Base-by-base conservation (phyloP, 495 filamentous ascomycete species). In the Letharia lupina region DNA sequence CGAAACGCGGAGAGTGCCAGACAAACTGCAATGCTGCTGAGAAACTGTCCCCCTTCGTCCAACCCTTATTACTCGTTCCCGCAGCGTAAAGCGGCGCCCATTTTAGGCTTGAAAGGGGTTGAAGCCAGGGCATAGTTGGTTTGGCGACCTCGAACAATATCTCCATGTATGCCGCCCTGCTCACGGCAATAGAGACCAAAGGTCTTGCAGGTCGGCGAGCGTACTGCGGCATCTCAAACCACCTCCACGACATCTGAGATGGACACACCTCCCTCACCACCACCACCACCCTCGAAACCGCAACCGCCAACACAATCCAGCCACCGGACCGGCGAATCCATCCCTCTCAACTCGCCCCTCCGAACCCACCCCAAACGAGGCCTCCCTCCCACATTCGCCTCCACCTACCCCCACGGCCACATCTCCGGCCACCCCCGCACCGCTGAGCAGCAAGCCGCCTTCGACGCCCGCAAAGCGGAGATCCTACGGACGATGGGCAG, bases 381-480 rank as follows among this genome's bases (percentile, higher is more conserved):
- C 65, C 68, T 70, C 10, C 68, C 68, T 2, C 58, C 65, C 40
- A 58, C 42, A 9, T 48, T 70, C 56, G 42, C 68, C 62, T 65
- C 68, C 58, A 64, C 68, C 20, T 65, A 61, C 58, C 65, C 65
- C 12, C 68, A 70, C 44, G 68, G 68, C 62, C 68, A 57, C 50
- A 57, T 70, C 37, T 62, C 65, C 56, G 65, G 65, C 42, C 57
- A 65, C 5, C 45, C 68, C 15, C 68, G 68, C 57, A 58, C 68
- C 15, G 44, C 62, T 15, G 16, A 40, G 23, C 65, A 70, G 41
- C 65, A 65, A 54, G 4, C 9, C 8, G 65, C 65, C 31, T 59
- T 72, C 54, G 63, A 64, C 16, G 65, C 63, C 10, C 70, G 68
- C 0, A 68, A 68, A 54, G 52, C 52, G 0, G 66, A 64, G 28